Base-by-base conservation (phyloP, 352 stramenopile species). In the Globisporangium paddicum region DNA sequence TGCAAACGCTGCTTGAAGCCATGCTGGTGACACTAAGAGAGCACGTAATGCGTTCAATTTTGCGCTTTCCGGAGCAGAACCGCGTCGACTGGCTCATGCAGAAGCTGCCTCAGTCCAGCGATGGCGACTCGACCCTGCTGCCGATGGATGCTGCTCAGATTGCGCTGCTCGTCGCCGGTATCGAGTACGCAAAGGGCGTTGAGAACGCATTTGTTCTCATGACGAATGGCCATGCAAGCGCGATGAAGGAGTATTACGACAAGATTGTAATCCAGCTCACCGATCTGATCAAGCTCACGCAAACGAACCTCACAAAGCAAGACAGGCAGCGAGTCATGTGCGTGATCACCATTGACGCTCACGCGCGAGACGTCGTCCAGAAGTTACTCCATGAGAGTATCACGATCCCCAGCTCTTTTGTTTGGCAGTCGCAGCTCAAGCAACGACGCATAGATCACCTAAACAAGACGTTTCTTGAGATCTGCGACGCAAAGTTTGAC, bases 381-480 rank as follows among this genome's bases (percentile, higher is more conserved):
- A 97, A 95, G 25, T 76, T 98, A 28, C 68, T 97, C 6, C 85
- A 90, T 30, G 83, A 97, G 62, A 64, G 89, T 34, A 92, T 97
- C 16, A 82, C 69, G 30, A 71, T 51, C 30, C 47, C 78, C 14
- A 79, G 49, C 16, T 87, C 82, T 16, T 98, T 98, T 57, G 64
- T 97, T 49, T 98, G 94, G 94, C 92, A 98, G 67, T 93, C 85
- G 0, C 93, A 98, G 71, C 79, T 98, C 41, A 98, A 98, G 32
- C 83, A 86, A 50, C 71, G 79, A 1, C 72, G 72, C 4, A 60
- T 67, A 0, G 77, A 83, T 18, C 68, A 79, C 25, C 41, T 65
- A 26, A 76, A 81, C 38, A 69, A 75, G 35, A 89, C 79, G 2
- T 78, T 75, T 9, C 72, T 96, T 32, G 87, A 95, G 44, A 97